Evolutionary conservation across 2,329 filamentous ascomycete genomes (phyloP).

Genomic region (Cordyceps fumosorosea): DNA sequence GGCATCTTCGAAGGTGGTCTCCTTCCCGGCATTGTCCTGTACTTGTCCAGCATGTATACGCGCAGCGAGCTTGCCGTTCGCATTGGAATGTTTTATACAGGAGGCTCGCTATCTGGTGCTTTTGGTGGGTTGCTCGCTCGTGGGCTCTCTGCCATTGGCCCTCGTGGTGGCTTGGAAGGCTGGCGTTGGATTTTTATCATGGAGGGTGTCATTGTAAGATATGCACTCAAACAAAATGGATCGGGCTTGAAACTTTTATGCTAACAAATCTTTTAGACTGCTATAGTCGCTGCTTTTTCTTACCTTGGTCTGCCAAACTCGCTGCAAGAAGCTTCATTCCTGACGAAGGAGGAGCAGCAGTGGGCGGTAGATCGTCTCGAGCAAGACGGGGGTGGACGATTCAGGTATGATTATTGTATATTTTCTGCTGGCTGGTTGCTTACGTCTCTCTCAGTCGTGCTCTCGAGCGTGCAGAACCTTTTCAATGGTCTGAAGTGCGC

Average conservation of each 20-base stretch:
- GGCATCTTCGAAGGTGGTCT: slow-evolving; percentile 59
- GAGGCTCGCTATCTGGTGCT: slow-evolving; percentile 57
- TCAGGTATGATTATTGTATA: slow-evolving; percentile 22
- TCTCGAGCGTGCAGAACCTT: slow-evolving; percentile 36
- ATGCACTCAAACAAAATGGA: too few relatives aligned
- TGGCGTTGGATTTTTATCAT: slow-evolving; percentile 61
- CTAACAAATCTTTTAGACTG: slow-evolving; percentile 34
- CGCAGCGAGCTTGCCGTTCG: slow-evolving; percentile 53
- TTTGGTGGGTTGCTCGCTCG: slow-evolving; percentile 54
- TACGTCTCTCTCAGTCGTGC: slow-evolving; percentile 16
- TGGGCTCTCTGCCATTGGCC: slow-evolving; percentile 53
- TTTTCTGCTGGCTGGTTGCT: not conserved
- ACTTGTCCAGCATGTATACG: slow-evolving; percentile 57
- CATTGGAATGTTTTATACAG: slow-evolving; percentile 63
- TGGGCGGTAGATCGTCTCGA: slow-evolving; percentile 40
- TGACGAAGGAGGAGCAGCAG: slow-evolving; percentile 45
- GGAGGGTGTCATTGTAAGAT: slow-evolving; percentile 45
- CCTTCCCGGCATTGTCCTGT: slow-evolving; percentile 61
- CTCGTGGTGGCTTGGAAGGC: slow-evolving; percentile 43
- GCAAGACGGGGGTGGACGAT: slow-evolving; percentile 29
- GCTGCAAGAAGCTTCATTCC: slow-evolving; percentile 45
- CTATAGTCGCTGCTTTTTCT: slow-evolving; percentile 44
- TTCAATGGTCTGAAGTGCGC: slow-evolving; percentile 55
- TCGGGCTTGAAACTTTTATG: not conserved
- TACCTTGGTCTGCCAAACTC: slow-evolving; percentile 51